These are phyloP conservation scores for Saururus chinensis DNA, from an alignment of 164 flowering plant genomes.

Conservation along the genomic window DNA sequence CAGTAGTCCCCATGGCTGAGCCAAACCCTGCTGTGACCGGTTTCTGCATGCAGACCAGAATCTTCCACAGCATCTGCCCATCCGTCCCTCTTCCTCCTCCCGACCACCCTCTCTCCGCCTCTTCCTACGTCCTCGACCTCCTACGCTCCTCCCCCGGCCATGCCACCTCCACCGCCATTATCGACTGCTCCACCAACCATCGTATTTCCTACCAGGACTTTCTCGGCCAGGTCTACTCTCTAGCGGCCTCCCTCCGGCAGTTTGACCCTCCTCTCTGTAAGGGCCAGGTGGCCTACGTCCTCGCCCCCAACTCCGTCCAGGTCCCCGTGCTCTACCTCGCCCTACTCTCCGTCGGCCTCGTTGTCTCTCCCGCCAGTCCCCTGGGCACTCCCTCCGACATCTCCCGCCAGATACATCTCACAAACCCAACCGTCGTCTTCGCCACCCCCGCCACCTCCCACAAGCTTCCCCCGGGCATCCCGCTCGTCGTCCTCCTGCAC, in stretches of 20 bases:
- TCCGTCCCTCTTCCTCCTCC: background rate
- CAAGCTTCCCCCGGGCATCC: slow-evolving; percentile 18
- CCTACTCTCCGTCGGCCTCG: slow-evolving; percentile 47
- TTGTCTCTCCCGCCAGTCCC: slow-evolving; percentile 54
- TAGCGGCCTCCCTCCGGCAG: slow-evolving; percentile 17
- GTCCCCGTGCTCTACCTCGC: slow-evolving; percentile 30
- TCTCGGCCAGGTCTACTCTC: slow-evolving; percentile 35
- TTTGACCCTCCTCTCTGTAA: too few species aligned
- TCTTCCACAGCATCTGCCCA: background rate
- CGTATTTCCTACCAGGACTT: slow-evolving; percentile 36
- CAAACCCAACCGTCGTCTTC: slow-evolving; percentile 42
- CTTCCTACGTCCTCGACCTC: slow-evolving; percentile 42
- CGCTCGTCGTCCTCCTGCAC: slow-evolving; percentile 14
- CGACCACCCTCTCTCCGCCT: slow-evolving; percentile 17
- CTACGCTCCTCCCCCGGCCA: slow-evolving; percentile 49
- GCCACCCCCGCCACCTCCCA: slow-evolving; percentile 24
- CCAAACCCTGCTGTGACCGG: background rate
- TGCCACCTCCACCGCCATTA: slow-evolving; percentile 1
- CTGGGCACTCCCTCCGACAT: slow-evolving; percentile 37
- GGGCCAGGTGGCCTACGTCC: too few species aligned
- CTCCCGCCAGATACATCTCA: slow-evolving; percentile 29
- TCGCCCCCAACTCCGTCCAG: too few species aligned
- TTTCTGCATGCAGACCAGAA: background rate
- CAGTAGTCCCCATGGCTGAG: too few species aligned
- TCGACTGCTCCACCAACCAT: slow-evolving; percentile 61